Evolutionary conservation across 2,329 filamentous ascomycete genomes (phyloP), one percentile per base, ranked within the genome.

Genomic region (Hypoxylon sp.): DNA sequence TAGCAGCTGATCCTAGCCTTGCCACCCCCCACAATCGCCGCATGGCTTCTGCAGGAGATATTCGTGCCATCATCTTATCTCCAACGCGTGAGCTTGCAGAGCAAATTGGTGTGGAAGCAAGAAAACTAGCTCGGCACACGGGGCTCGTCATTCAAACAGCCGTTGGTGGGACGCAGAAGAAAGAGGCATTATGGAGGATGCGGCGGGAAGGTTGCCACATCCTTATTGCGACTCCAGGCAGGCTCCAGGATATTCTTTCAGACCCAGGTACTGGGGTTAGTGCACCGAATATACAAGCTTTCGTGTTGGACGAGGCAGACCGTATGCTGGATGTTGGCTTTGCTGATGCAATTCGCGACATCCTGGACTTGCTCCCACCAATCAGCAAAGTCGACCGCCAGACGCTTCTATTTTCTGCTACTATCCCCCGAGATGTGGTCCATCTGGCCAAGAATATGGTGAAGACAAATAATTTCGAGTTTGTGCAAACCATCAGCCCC

Each of bases 281-380:
- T 22, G 92, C 92, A 80, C 94, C 78, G 80, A 94, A 93, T 79
- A 91, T 98, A 84, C 92, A 94, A 79, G 97, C 96, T 73, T 86
- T 99, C 50, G 94, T 98, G 71, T 91, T 99, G 51, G 96, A 99
- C 75, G 96, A 99, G 85, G 96, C 96, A 75, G 96, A 99, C 82
- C 93, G 96, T 75, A 98, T 99, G 93, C 88, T 99, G 78, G 96
- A 99, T 83, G 96, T 97, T 85, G 96, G 92, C 2, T 95, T 95
- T 75, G 84, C 90, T 63, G 83, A 84, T 37, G 90, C 90, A 62
- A 86, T 95, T 55, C 80, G 84, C 54, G 79, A 87, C 1, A 93
- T 95, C 61, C 81, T 89, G 62, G 65, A 77, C 0, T 76, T 81
- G 47, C 85, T 98, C 9, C 95, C 95, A 2, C 81, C 86, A 51